Base-by-base conservation (phyloP, 2,329 filamentous ascomycete genomes). In the Claviceps sp. region DNA sequence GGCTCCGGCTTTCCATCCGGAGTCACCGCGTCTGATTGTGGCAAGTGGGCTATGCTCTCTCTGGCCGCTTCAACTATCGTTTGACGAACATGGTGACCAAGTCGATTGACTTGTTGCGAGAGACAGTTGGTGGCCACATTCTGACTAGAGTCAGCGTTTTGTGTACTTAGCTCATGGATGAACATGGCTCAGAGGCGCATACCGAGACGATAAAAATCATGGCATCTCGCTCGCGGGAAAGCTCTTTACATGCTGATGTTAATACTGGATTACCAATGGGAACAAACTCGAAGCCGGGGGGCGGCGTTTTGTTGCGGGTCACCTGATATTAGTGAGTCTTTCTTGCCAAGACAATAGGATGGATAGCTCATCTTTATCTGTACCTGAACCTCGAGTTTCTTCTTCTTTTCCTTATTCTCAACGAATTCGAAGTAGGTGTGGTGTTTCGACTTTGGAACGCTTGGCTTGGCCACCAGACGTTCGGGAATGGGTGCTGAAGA, bases 141-240 rank as follows among this genome's bases (percentile, higher is more conserved):
- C 54, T 55, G 52, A 34, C 24, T 16, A 37, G 6, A 37, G 41
- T 54, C 48, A 54, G 52, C 49, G 16, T 36, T 26, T 11, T 37
- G 42, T 38, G 24, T 38, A 18, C 34, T 38, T 20, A 24, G 26
- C 26, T 36, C 26, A 42, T 9, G 20, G 18, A 37, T 38, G 7
- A 16, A 5, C 4, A 30, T 44, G 22, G 16, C 37, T 46, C 41
- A 16, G 24, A 24, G 36, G 30, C 44, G 44, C 53, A 45, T 72
- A 82, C 81, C 60, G 79, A 81, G 47, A 85, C 81, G 53, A 84
- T 82, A 58, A 81, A 84, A 16, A 84, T 77, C 75, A 82, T 78
- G 45, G 78, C 79, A 58, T 74, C 79, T 49, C 72, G 70, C 58
- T 81, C 76, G 56, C 81, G 72, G 1, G 81, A 84, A 20, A 83